Evolutionary conservation across 441 rosid species (phyloP).

Genomic region (Metrosideros polymorpha): DNA sequence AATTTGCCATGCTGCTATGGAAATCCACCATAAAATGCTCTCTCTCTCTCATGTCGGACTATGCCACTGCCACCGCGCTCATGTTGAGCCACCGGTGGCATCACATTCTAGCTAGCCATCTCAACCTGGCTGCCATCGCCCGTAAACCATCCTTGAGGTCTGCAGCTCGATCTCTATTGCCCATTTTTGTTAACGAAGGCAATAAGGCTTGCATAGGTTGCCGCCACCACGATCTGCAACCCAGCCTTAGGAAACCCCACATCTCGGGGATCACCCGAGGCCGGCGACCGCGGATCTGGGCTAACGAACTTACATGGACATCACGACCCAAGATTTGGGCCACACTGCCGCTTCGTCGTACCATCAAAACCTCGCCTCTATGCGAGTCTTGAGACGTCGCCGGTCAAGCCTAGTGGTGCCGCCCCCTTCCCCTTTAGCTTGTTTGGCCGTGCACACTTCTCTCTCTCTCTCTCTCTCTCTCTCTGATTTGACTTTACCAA

Average conservation of each 20-base stretch:
- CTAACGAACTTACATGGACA: background rate
- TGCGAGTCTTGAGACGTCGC: background rate
- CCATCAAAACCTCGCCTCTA: background rate
- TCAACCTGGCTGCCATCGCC: no score
- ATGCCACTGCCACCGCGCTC: no score
- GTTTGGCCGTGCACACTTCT: no score
- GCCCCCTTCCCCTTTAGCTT: no score
- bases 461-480: no score
- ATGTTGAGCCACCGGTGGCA: no score
- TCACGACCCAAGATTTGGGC: background rate
- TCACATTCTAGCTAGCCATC: no score
- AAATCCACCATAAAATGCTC: background rate
- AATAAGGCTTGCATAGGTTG: background rate
- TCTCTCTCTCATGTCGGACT: background rate
- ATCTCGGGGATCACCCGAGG: background rate
- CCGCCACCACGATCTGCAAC: background rate
- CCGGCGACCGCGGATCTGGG: background rate
- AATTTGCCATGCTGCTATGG: background rate
- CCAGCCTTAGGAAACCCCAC: no score
- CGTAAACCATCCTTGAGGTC: no score
- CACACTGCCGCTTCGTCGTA: background rate
- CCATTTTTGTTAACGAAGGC: no score
- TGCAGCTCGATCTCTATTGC: no score
- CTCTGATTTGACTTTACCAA: background rate
- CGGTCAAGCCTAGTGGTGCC: no score